Conservation (phyloP, 2,329 filamentous ascomycete genomes). For the Scorias spongiosa region DNA sequence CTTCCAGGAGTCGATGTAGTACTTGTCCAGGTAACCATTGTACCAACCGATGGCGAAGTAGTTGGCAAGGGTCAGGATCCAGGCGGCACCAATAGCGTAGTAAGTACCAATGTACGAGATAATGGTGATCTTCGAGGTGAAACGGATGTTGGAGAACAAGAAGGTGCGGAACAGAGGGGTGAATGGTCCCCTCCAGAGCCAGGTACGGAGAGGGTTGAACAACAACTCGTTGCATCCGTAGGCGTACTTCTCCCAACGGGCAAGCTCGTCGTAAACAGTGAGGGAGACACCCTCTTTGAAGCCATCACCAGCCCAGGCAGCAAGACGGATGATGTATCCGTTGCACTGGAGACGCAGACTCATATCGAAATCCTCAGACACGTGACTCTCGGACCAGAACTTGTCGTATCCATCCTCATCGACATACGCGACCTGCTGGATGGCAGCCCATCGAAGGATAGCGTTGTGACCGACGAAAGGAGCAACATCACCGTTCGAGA, state of each 20-base stretch:
- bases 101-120: slow-evolving; percentile 57
- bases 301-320: slow-evolving; percentile 50
- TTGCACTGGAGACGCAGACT: slow-evolving; percentile 53
- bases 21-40: slow-evolving; percentile 50
- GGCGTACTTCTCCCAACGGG: slow-evolving; percentile 59
- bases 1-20: slow-evolving; percentile 52
- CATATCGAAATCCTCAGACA: slow-evolving; percentile 68
- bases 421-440: slow-evolving; percentile 42
- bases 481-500: slow-evolving; percentile 55
- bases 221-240: slow-evolving; percentile 58
- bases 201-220: slow-evolving; percentile 50
- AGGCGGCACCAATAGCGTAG: slow-evolving; percentile 53
- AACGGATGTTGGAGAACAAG: slow-evolving; percentile 43
- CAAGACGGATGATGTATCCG: slow-evolving; percentile 54
- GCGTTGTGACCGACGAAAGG: slow-evolving; percentile 70
- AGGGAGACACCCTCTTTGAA: slow-evolving; percentile 63
- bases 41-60: slow-evolving; percentile 61
- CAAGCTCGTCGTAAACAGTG: slow-evolving; percentile 57
- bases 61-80: slow-evolving; percentile 52
- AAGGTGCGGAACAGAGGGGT: slow-evolving; percentile 49
- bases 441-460: slow-evolving; percentile 52
- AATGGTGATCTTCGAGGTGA: slow-evolving; percentile 56
- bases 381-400: slow-evolving; percentile 62
- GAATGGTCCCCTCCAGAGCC: slow-evolving; percentile 47
- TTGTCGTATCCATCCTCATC: slow-evolving; percentile 46